A percentile compares a stretch with the other conserved stretches of the same genome.
These are phyloP conservation scores for Apiospora malaysiana DNA, from an alignment of 2,329 filamentous ascomycete species.

Conservation along the genomic window DNA sequence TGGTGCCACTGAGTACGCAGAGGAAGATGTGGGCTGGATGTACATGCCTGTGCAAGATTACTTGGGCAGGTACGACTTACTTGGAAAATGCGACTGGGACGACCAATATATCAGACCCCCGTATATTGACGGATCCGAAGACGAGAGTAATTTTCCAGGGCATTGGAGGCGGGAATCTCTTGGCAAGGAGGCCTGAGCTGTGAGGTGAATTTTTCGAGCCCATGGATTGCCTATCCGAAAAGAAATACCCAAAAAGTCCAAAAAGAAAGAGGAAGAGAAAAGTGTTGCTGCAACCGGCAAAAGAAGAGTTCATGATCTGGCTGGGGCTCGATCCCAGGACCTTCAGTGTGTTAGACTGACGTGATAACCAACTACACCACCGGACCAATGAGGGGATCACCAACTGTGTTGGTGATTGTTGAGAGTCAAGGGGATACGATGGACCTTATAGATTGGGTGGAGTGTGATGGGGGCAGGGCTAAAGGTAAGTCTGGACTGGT, in stretches of 20 bases:
- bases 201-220: too few relatives aligned
- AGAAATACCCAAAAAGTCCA: too few relatives aligned
- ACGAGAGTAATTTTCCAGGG: neutral
- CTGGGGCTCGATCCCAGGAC: slow-evolving; percentile 44
- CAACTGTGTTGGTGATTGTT: too few relatives aligned
- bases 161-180: neutral
- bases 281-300: too few relatives aligned
- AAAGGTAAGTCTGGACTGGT: too few relatives aligned
- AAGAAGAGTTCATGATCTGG: slow-evolving; percentile 32
- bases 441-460: too few relatives aligned
- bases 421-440: too few relatives aligned
- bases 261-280: too few relatives aligned
- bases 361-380: slow-evolving; percentile 54
- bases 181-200: too few relatives aligned
- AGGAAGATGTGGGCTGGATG: neutral
- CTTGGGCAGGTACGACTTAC: neutral
- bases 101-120: neutral
- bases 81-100: neutral
- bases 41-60: neutral
- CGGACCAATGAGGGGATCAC: neutral
- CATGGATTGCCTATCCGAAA: too few relatives aligned
- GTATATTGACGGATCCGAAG: neutral
- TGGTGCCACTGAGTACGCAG: neutral
- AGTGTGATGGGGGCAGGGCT: too few relatives aligned
- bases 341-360: slow-evolving; percentile 53